Evolutionary conservation across 176 grass and related monocot genomes (phyloP).

Genomic region (Hordeum marinum): DNA sequence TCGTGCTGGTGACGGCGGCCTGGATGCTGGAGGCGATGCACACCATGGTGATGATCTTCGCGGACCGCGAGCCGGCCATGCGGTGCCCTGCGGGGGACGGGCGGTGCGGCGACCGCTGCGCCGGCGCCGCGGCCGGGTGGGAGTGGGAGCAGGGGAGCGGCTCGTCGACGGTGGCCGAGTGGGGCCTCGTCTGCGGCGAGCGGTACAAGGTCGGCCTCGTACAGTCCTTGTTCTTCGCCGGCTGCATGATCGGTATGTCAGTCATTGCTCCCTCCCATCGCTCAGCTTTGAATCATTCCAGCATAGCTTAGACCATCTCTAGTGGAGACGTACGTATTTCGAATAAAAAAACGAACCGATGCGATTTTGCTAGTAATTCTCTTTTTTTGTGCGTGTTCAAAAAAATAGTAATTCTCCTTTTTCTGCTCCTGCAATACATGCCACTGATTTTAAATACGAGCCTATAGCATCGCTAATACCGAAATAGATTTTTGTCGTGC

Average conservation of each 20-base stretch:
- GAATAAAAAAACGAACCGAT: too few relatives aligned
- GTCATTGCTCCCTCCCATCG: too few relatives aligned
- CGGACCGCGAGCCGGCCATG: slow-evolving; percentile 56
- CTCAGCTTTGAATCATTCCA: too few relatives aligned
- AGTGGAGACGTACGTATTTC: too few relatives aligned
- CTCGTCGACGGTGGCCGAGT: slow-evolving; percentile 61
- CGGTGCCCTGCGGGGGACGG: not conserved
- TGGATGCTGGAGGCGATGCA: slow-evolving; percentile 89
- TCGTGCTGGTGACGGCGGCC: slow-evolving; percentile 61
- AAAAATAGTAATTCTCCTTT: too few relatives aligned
- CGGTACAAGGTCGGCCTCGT: slow-evolving; percentile 79
- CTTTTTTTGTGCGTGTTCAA: too few relatives aligned
- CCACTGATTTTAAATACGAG: too few relatives aligned
- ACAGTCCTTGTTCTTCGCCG: slow-evolving; percentile 67
- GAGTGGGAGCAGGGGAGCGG: slow-evolving; percentile 43
- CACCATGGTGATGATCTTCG: slow-evolving; percentile 92
- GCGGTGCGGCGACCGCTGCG: slow-evolving; percentile 40
- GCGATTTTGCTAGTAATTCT: too few relatives aligned
- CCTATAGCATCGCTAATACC: too few relatives aligned
- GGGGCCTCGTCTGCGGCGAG: slow-evolving; percentile 67
- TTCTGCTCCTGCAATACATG: too few relatives aligned
- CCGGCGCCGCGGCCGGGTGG: slow-evolving; percentile 25
- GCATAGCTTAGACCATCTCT: too few relatives aligned
- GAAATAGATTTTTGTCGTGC: too few relatives aligned
- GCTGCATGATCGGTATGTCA: slow-evolving; percentile 71